Percentiles rank a stretch among this genome's conserved stretches.
Conservation (phyloP, 2,329 filamentous ascomycete genomes). For the Claviceps digitariae region DNA sequence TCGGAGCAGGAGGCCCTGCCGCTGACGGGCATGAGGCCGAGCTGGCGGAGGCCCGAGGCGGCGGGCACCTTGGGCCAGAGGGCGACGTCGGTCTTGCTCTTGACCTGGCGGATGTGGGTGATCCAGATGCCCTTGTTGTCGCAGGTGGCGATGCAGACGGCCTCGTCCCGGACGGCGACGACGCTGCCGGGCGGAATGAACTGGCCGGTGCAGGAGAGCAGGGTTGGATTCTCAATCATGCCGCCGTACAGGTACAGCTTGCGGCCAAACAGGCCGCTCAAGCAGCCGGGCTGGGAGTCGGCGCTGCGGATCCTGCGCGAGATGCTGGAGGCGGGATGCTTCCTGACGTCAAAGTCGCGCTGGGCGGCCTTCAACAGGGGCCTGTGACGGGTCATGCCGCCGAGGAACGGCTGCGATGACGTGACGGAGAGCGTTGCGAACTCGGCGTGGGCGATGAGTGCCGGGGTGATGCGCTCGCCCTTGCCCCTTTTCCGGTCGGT, state of each 20-base stretch:
- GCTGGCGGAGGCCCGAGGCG: slow-evolving; percentile 18
- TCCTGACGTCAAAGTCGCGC: slow-evolving; percentile 21
- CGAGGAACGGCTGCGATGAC: slow-evolving; percentile 22
- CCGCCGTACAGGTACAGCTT: slow-evolving; percentile 27
- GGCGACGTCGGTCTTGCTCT: slow-evolving; percentile 21
- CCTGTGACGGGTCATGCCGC: slow-evolving; percentile 21
- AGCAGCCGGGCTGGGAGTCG: slow-evolving; percentile 28
- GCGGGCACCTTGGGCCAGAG: slow-evolving; percentile 29
- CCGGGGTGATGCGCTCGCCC: slow-evolving; percentile 9
- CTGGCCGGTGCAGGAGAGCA: background rate
- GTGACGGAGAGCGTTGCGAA: slow-evolving; percentile 19
- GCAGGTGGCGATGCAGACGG: slow-evolving; percentile 23
- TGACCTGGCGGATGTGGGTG: slow-evolving; percentile 24
- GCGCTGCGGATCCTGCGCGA: slow-evolving; percentile 27
- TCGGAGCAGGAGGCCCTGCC: slow-evolving; percentile 8
- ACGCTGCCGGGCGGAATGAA: slow-evolving; percentile 13
- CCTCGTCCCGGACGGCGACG: slow-evolving; percentile 22
- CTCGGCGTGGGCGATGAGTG: slow-evolving; percentile 13
- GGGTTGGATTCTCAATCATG: slow-evolving; percentile 19
- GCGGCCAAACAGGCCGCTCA: slow-evolving; percentile 22
- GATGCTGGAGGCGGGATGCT: slow-evolving; percentile 22
- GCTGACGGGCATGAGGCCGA: slow-evolving; percentile 15
- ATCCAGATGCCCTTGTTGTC: slow-evolving; percentile 28
- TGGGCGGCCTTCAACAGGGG: slow-evolving; percentile 25
- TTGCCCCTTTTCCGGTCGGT: background rate